Evolutionary conservation across 495 filamentous ascomycete species (phyloP), one percentile per base, ranked within the genome.

Genomic region (Letharia lupina): DNA sequence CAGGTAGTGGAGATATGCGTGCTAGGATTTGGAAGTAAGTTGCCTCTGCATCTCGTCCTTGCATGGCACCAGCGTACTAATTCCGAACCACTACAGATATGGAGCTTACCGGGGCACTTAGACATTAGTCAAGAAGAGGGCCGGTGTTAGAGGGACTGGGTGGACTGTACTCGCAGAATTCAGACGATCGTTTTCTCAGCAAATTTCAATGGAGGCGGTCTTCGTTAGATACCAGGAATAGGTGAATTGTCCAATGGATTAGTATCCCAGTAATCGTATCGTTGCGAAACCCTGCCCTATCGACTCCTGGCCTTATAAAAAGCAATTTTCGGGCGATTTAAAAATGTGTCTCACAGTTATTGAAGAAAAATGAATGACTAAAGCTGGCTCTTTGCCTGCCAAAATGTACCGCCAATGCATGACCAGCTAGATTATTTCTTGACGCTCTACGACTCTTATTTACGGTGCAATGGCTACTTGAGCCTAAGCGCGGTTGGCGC

Each of bases 1-100:
- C 91, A 28, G 91, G 90, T 58, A 91, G 89, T 70, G 91, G 91
- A 70, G 91, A 96, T 74, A 93, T 92, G 89, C 83, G 89, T 68
- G 91, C 91, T 39, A 85, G 91, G 75, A 95, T 96, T 77, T 96
- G 91, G 91, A 89, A 85, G 71, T 92, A 83, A 72, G 84, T 80
- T 40, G 20, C 13, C n/a, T 20, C n/a, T 18, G 42, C 56, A 11
- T 37, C 54, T 18, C 10, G 18, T 28, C 28, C 48, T 48, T 37
- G 18, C 56, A 57, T 20, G 31, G 10, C 2, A 10, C 31, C 33
- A 37, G 33, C 31, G 16, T 37, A 37, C 54, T 57, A 33, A 57
- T 12, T 33, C 12, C 2, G 33, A 57, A 57, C 8, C 16, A 57
- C 33, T 57, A 20, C 33, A 65, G 63, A 50, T 65, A 65, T 42